Evolutionary conservation across 805 yeast species (phyloP), one percentile per base, ranked within the genome.

Genomic region (Hanseniaspora singularis): DNA sequence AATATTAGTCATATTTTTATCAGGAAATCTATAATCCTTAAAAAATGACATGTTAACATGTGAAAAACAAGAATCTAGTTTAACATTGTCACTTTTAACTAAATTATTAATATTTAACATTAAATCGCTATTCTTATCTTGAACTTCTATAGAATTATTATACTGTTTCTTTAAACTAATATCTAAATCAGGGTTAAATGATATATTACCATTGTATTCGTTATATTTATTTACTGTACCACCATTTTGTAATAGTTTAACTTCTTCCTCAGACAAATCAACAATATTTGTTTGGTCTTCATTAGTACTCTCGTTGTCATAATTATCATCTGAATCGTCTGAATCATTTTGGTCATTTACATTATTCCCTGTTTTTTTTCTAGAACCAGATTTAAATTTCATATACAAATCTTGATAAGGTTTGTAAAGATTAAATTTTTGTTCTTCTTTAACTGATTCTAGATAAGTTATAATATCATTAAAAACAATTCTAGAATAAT

Each of bases 401-500:
- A 23, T 12, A 15, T 36, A 36, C 14, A 5, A n/a, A 2, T 36
- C 20, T 23, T 36, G 20, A 15, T 36, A 23, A 14, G 27, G 39
- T 23, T 23, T 23, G 39, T 36, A 36, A 7, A 36, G n/a, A 23
- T 4, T 15, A 6, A 36, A 23, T 23, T 23, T 4, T 4, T 30
- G 19, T 20, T 43, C 38, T 12, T 30, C 19, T 5, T 37, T 37
- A 12, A 33, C 7, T 5, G 8, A 28, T 22, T 27, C 37, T 3
- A 37, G 5, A 15, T 36, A 32, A 6, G 4, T 56, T 27, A 63
- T 56, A 10, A 53, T 49, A 15, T 52, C 45, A 19, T 55, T 53
- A 18, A 61, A 53, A 27, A 61, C 27, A 34, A 57, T 65, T 32
- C 67, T 64, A 52, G 81, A 77, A 50, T 69, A 69, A 26, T 68